Evolutionary conservation across 352 stramenopile genomes (phyloP), one percentile per base, ranked within the genome.

Genomic region (Pythium sukuiense): DNA sequence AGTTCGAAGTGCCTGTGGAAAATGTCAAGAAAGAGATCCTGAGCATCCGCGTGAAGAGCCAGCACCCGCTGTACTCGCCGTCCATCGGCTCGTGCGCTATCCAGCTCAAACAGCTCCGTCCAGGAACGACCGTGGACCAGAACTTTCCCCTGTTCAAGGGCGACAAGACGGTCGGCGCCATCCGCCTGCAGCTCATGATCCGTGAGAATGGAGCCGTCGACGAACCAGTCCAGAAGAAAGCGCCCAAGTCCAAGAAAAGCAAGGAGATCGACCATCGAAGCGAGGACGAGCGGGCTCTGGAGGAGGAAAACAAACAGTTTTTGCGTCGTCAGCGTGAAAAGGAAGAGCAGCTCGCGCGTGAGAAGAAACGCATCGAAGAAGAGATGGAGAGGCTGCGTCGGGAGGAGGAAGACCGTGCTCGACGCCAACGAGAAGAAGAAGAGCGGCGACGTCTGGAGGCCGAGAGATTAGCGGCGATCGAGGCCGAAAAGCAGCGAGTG

Each of bases 21-120:
- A 70, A 88, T 32, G 76, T 81, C 3, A 61, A 65, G 20, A 72
- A 69, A 13, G 75, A 89, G 61, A 75, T 90, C 20, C 53, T 92
- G 27, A 89, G 77, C 37, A 83, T 92, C 65, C 84, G 84, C 45
- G 80, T 90, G 27, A 92, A 90, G 76, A 89, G 72, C 59, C 81
- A 90, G 49, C 70, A 85, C 60, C 63, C 83, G 71, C 29, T 92
- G 32, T 88, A 88, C 68, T 85, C 79, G 55, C 81, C 81, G 43
- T 75, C 73, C 1, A 76, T 92, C 49, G 84, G 81, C 20, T 76
- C 80, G 12, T 88, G 80, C 41, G 80, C 75, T 18, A 79, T 92
- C 35, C 71, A 76, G 14, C 65, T 92, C 39, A 71, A 79, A 58
- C 72, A 88, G 60, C 58, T 90, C 58, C 67, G 68, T 60, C 61